phyloP scores from a whole-genome alignment of 2,329 filamentous ascomycete species.

The Verticillium isaacii region DNA sequence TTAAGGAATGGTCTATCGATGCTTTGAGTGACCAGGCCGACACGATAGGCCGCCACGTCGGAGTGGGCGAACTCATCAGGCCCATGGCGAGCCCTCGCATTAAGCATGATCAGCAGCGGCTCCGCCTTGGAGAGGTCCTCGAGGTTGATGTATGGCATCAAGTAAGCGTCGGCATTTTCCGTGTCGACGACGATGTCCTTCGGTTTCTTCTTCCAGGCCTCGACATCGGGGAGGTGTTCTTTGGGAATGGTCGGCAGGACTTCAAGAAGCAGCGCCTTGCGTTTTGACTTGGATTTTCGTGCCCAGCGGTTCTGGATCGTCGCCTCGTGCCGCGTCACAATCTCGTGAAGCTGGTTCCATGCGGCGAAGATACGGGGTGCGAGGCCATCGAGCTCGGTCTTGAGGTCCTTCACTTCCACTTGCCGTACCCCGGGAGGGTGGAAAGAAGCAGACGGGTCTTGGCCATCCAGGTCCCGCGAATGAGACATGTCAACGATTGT shows the following conservation, averaged over 20 bases:
- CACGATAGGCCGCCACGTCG: slow-evolving; percentile 31
- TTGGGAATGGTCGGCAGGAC: slow-evolving; percentile 45
- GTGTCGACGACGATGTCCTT: background rate
- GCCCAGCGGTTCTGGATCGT: slow-evolving; percentile 48
- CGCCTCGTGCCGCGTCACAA: slow-evolving; percentile 44
- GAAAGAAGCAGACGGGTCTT: background rate
- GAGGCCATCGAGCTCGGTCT: background rate
- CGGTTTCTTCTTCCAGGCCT: slow-evolving; percentile 15
- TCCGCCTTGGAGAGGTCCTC: slow-evolving; percentile 45
- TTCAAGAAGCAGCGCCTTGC: slow-evolving; percentile 37
- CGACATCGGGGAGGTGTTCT: slow-evolving; percentile 47
- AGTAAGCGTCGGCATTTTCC: slow-evolving; percentile 24
- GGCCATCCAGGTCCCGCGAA: background rate
- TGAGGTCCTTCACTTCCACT: background rate
- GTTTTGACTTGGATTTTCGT: slow-evolving; percentile 45
- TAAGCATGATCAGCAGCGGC: slow-evolving; percentile 44
- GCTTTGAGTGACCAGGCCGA: slow-evolving; percentile 19
- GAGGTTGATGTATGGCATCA: slow-evolving; percentile 53
- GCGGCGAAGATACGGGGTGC: slow-evolving; percentile 23
- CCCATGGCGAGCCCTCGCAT: slow-evolving; percentile 40
- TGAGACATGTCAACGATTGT: background rate
- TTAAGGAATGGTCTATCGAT: slow-evolving; percentile 23
- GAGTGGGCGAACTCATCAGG: slow-evolving; percentile 42
- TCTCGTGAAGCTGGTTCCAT: slow-evolving; percentile 30
- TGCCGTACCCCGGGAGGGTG: background rate